Percentiles rank a stretch among this genome's conserved stretches.
Conservation (phyloP, 306 rosid species). For the Vigna hirtella region DNA sequence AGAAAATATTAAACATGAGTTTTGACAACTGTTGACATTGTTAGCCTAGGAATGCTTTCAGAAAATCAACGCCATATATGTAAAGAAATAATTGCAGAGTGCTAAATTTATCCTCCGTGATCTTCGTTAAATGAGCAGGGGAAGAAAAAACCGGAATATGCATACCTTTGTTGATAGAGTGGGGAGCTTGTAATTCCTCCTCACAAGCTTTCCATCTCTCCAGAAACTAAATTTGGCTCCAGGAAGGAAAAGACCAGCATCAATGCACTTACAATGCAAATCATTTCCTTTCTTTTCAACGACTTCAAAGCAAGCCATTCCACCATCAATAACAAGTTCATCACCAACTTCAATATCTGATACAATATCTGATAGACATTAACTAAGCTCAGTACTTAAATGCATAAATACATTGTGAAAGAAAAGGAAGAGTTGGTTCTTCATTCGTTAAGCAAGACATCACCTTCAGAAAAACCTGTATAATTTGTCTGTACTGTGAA, state of each 20-base stretch:
- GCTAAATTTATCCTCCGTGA: neutral
- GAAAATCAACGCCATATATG: neutral
- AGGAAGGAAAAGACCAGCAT: slow-evolving; percentile 83
- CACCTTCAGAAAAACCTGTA: slow-evolving; percentile 86
- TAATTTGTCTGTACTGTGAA: slow-evolving; percentile 78
- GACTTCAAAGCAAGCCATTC: slow-evolving; percentile 86
- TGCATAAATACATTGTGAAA: slow-evolving; percentile 15
- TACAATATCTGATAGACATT: slow-evolving; percentile 58
- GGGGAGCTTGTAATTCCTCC: slow-evolving; percentile 66
- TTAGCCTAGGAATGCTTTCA: neutral
- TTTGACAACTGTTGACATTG: slow-evolving; percentile 21
- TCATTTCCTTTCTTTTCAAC: slow-evolving; percentile 70
- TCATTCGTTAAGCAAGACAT: slow-evolving; percentile 7
- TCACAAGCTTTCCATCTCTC: slow-evolving; percentile 88
- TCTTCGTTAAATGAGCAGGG: slow-evolving; percentile 9
- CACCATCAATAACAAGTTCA: slow-evolving; percentile 87
- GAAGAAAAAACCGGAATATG: slow-evolving; percentile 3
- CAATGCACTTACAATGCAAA: slow-evolving; percentile 77
- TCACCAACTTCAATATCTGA: slow-evolving; percentile 80
- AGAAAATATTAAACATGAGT: neutral
- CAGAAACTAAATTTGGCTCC: slow-evolving; percentile 87
- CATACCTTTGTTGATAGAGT: slow-evolving; percentile 77
- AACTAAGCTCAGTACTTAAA: slow-evolving; percentile 33
- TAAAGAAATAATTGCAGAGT: slow-evolving; percentile 3
- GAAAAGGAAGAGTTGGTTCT: slow-evolving; percentile 12